Conservation (phyloP, 208 protist species). For the Crithidia thermophila region DNA sequence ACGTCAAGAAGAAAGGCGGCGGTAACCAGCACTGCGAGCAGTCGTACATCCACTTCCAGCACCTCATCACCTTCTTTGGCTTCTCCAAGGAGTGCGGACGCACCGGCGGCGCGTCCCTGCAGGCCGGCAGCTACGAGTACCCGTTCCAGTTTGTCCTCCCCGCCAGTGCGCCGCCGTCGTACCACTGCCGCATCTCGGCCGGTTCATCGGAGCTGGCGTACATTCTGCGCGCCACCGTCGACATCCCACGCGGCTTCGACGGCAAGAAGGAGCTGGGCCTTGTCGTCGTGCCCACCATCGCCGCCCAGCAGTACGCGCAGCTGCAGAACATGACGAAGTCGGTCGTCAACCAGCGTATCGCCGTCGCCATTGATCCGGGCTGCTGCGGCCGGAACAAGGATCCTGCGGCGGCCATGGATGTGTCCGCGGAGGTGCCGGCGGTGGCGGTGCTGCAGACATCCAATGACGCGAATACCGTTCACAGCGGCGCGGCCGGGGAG, state of each 20-base stretch:
- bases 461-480: neutral
- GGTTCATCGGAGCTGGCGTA: constrained; percentile 29
- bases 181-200: constrained; percentile 19
- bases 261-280: constrained; percentile 20
- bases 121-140: constrained; percentile 40
- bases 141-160: constrained; percentile 41
- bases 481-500: neutral
- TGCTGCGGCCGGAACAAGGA: constrained; percentile 34
- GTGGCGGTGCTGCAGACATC: neutral
- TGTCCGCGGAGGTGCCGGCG: constrained; percentile 5
- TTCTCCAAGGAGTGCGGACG: constrained; percentile 42
- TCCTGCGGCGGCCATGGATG: constrained; percentile 6
- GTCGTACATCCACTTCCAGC: constrained; percentile 39
- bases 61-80: constrained; percentile 51
- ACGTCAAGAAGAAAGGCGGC: constrained; percentile 19
- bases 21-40: neutral
- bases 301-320: constrained; percentile 29
- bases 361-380: constrained; percentile 26
- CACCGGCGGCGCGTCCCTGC: constrained; percentile 38
- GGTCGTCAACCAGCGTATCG: constrained; percentile 11
- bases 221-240: constrained; percentile 32
- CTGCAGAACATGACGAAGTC: neutral
- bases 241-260: constrained; percentile 49
- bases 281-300: constrained; percentile 27
- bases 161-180: constrained; percentile 28